Evolutionary conservation across 2,329 filamentous ascomycete species (phyloP).

Genomic region (Lasiodiplodia hormozganensis): DNA sequence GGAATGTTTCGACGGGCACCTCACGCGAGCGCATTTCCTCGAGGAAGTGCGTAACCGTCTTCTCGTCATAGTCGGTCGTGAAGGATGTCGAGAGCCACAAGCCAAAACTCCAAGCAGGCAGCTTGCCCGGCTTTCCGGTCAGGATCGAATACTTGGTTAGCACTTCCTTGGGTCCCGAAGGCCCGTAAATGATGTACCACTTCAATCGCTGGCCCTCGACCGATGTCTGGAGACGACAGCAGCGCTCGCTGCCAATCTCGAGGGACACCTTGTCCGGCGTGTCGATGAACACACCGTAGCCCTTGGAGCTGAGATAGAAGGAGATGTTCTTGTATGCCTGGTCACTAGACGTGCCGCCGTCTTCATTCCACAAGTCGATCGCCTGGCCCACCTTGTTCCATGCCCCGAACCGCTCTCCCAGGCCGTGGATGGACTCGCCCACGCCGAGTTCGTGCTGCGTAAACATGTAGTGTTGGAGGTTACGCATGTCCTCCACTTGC

Average conservation of each 20-base stretch:
- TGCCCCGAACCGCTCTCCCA: conserved; percentile 78
- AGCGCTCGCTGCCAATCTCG: conserved; percentile 77
- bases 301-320: conserved; percentile 74
- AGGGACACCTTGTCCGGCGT: conserved; percentile 72
- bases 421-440: conserved; percentile 73
- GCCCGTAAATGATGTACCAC: conserved; percentile 76
- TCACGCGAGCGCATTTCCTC: conserved; percentile 71
- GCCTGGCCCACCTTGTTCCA: conserved; percentile 79
- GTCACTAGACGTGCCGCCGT: conserved; percentile 70
- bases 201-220: conserved; percentile 73
- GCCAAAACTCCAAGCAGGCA: conserved; percentile 78
- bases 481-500: conserved; percentile 59
- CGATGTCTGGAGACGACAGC: conserved; percentile 72
- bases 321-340: conserved; percentile 76
- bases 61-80: conserved; percentile 75
- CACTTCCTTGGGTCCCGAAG: conserved; percentile 71
- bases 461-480: conserved; percentile 52
- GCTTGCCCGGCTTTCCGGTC: conserved; percentile 68
- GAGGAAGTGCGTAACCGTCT: conserved; percentile 71
- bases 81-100: conserved; percentile 80
- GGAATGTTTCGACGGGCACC: conserved; percentile 74
- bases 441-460: conserved; percentile 56
- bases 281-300: conserved; percentile 80
- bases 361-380: conserved; percentile 68
- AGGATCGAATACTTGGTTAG: conserved; percentile 70